phyloP scores from a whole-genome alignment of 2,329 filamentous ascomycete genomes.

The Huntiella moniliformis region DNA sequence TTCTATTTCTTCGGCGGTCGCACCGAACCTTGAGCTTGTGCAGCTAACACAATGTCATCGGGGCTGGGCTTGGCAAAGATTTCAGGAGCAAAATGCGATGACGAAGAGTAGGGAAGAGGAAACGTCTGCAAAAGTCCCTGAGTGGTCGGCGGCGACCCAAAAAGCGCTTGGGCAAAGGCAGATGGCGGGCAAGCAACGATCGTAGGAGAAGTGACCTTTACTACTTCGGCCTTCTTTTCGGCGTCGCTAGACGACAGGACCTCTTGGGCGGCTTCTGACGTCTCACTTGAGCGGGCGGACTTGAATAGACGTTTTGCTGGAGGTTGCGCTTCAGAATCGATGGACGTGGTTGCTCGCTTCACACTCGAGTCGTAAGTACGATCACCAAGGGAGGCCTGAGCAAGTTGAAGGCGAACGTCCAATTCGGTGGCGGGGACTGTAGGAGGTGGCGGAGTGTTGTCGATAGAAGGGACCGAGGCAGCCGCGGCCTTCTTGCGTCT shows the following conservation, averaged over 20 bases:
- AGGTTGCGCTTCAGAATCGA: not conserved
- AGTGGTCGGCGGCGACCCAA: slow-evolving; percentile 22
- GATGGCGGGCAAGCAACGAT: slow-evolving; percentile 23
- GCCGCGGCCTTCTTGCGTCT: slow-evolving; percentile 68
- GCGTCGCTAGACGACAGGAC: not conserved
- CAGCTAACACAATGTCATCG: slow-evolving; percentile 72
- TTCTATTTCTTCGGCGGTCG: slow-evolving; percentile 9
- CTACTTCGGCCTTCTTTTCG: not conserved
- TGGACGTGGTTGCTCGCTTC: not conserved
- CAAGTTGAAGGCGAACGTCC: slow-evolving; percentile 1
- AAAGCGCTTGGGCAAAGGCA: slow-evolving; percentile 35
- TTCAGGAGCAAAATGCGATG: slow-evolving; percentile 31
- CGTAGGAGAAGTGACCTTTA: not conserved
- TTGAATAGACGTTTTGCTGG: not conserved
- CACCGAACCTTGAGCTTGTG: slow-evolving; percentile 75
- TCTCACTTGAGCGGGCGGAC: not conserved
- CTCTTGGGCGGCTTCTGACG: not conserved
- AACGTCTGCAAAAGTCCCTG: slow-evolving; percentile 17
- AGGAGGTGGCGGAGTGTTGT: not conserved
- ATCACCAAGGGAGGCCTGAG: slow-evolving; percentile 2
- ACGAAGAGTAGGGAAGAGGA: slow-evolving; percentile 31
- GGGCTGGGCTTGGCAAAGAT: slow-evolving; percentile 76
- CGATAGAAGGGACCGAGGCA: slow-evolving; percentile 19
- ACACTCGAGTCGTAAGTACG: not conserved
- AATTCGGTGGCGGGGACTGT: not conserved